Evolutionary conservation across 2,329 filamentous ascomycete genomes (phyloP), one percentile per base, ranked within the genome.

Genomic region (Fusarium succisae): DNA sequence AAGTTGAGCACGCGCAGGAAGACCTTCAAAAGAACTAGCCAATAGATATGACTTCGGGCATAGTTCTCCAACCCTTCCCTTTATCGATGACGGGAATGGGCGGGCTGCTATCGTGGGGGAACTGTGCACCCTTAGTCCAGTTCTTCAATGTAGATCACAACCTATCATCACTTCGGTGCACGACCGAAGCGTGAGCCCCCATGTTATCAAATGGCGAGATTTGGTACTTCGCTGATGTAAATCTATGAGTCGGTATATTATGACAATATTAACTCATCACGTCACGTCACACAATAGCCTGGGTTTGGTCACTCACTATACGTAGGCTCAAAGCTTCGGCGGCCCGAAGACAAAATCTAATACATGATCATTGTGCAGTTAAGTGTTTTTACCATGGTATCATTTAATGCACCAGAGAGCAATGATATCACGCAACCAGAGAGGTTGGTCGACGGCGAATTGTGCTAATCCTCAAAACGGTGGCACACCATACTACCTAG

Each of bases 1-100:
- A 68, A 61, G 30, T 24, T 63, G 71, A 61, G 63, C 71, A 74
- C 67, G 67, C 71, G 71, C 71, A 55, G 47, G 15, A 43, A 30
- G 45, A 58, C 56, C 30, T 57, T 57, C 35, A 43, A 63, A 28
- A 51, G 53, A 44, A 48, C 9, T 32, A 65, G 32, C 71, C 63
- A 74, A 68, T 72, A 48, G 59, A 62, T 65, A 55, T 54, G 48
- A 24, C 47, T 26, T 39, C 18, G 15, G 11, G 35, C 24, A 17
- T 37, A 35, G n/a, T 60, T 71, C 43, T 38, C 32, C 44, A 38
- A 30, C 32, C 37, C 41, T 47, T 58, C 51, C 26, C 39, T 66
- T 59, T 55, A 44, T 66, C 48, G n/a, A 35, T 26, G 39, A 28
- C 32, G 35, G 26, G 20, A 50, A 30, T 62, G 24, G 43, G 26